Conservation (phyloP, 179 eudicot species). For the Camellia oleifera region DNA sequence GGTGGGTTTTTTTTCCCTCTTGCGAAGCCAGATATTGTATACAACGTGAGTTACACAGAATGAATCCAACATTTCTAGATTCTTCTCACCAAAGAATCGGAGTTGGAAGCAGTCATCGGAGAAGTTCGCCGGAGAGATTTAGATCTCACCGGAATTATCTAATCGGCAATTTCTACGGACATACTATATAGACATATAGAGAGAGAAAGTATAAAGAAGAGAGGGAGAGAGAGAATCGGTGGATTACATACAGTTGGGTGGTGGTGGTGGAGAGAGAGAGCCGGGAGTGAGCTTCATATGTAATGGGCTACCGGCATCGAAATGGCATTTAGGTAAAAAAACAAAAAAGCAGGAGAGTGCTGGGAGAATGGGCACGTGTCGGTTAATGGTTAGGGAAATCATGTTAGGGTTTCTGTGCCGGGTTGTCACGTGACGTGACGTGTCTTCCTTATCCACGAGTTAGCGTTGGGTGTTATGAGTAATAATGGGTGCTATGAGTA, state of each 20-base stretch:
- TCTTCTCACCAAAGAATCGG: conserved; percentile 11
- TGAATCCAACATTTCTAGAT: conserved; percentile 41
- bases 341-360: background rate
- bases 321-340: background rate
- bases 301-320: background rate
- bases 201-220: background rate
- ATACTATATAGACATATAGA: background rate
- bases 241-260: background rate
- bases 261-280: background rate
- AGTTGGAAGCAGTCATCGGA: background rate
- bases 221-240: background rate
- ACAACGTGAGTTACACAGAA: conserved; percentile 26
- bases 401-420: background rate
- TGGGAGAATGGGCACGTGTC: background rate
- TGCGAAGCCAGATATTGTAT: conserved; percentile 47
- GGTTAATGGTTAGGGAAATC: background rate
- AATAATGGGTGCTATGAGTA: background rate
- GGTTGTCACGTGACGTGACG: background rate
- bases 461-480: background rate
- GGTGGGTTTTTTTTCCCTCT: conserved; percentile 38
- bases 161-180: background rate
- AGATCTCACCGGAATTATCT: background rate
- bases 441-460: background rate
- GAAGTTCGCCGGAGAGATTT: background rate
- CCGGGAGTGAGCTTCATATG: background rate